Conservation (phyloP, 495 filamentous ascomycete genomes). For the Trichoderma orchidacearum region DNA sequence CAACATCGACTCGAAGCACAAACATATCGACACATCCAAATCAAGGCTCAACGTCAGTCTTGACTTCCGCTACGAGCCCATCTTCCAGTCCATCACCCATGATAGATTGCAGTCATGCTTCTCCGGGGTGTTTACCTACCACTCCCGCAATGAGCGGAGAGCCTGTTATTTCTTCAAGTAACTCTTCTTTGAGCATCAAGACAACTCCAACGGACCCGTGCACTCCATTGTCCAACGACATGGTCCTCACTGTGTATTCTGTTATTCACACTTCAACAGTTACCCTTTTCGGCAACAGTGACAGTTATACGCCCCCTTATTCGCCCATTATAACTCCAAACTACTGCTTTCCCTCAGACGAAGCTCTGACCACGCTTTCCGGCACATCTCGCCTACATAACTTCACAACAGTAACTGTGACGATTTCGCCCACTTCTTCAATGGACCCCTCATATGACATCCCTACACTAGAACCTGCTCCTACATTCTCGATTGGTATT, state of each 20-base stretch:
- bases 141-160: not conserved
- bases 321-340: conserved; percentile 19
- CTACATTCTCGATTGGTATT: not conserved
- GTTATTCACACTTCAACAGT: conserved; percentile 29
- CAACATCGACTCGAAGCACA: not conserved
- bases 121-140: not conserved
- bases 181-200: not conserved
- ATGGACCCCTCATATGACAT: not conserved
- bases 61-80: not conserved
- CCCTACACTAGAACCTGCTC: not conserved
- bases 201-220: conserved; percentile 3
- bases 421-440: not conserved
- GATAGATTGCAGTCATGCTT: not conserved
- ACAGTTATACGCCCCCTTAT: conserved; percentile 27
- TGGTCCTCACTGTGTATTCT: conserved; percentile 14
- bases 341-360: not conserved
- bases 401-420: not conserved
- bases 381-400: not conserved
- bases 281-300: conserved; percentile 27
- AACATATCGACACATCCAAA: not conserved
- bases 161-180: not conserved
- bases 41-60: not conserved
- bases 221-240: not conserved
- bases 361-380: not conserved
- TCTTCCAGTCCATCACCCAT: not conserved